Evolutionary conservation across 495 filamentous ascomycete species (phyloP).

Genomic region (Aspergillus asperescens): DNA sequence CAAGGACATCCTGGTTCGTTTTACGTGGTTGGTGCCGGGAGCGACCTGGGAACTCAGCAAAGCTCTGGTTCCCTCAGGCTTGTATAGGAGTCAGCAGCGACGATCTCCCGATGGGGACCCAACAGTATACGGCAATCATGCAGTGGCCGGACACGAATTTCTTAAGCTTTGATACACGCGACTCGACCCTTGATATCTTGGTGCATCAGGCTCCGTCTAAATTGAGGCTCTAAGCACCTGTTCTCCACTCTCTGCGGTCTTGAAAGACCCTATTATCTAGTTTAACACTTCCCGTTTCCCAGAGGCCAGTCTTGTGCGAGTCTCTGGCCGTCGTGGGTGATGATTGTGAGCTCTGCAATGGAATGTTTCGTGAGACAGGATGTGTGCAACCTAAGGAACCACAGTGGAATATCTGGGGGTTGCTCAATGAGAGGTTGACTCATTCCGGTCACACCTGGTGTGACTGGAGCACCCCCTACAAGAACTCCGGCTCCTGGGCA

Average conservation of each 20-base stretch:
- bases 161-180: background rate
- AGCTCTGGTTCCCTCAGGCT: background rate
- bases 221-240: conserved; percentile 5
- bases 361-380: background rate
- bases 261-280: conserved; percentile 2
- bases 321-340: background rate
- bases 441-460: conserved; percentile 3
- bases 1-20: conserved; percentile 14
- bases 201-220: conserved; percentile 4
- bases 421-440: background rate
- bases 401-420: background rate
- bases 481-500: background rate
- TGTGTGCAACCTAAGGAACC: background rate
- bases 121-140: background rate
- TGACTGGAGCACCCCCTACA: background rate
- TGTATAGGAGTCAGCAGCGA: background rate
- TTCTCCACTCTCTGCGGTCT: background rate
- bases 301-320: conserved; percentile 3
- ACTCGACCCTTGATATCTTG: background rate
- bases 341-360: background rate
- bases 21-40: conserved; percentile 10
- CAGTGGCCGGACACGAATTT: background rate
- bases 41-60: background rate
- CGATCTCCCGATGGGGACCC: background rate
- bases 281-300: background rate